A percentile compares a stretch with the other conserved stretches of the same genome.
phyloP scores from a whole-genome alignment of 371 early-diverging fungal species.

The Apophysomyces sp. region DNA sequence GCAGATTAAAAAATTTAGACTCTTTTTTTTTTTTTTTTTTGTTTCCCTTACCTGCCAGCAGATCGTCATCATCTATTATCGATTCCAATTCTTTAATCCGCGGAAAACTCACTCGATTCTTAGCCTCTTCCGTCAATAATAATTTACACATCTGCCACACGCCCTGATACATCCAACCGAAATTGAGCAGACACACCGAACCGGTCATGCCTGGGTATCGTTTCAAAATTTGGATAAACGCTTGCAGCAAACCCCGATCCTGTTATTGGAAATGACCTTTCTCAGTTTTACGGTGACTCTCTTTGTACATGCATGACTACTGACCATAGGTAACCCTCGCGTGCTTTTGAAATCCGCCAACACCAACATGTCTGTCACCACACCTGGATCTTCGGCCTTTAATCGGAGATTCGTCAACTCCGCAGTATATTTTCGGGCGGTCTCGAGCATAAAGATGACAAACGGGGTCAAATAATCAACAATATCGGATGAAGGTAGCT shows the following conservation, averaged over 20 bases:
- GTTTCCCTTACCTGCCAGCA: conserved; percentile 26
- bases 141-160: conserved; percentile 52
- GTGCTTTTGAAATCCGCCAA: conserved; percentile 44
- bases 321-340: conserved; percentile 32
- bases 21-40: not conserved
- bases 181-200: conserved; percentile 38
- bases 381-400: conserved; percentile 10
- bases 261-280: not conserved
- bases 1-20: not conserved
- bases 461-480: conserved; percentile 30
- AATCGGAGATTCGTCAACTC: conserved; percentile 24
- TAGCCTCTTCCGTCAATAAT: conserved; percentile 44
- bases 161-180: conserved; percentile 52
- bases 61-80: conserved; percentile 24
- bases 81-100: conserved; percentile 18
- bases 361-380: conserved; percentile 29
- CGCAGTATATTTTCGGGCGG: conserved; percentile 21
- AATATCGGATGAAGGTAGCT: conserved; percentile 8
- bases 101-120: conserved; percentile 37
- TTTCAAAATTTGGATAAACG: conserved; percentile 30
- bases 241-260: conserved; percentile 29
- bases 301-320: too few species aligned
- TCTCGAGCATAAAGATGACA: conserved; percentile 41
- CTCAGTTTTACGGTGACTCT: not conserved
- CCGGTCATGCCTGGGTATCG: conserved; percentile 43